Conservation (phyloP, 169 alveolate genomes). For the Plasmodium relictum region DNA sequence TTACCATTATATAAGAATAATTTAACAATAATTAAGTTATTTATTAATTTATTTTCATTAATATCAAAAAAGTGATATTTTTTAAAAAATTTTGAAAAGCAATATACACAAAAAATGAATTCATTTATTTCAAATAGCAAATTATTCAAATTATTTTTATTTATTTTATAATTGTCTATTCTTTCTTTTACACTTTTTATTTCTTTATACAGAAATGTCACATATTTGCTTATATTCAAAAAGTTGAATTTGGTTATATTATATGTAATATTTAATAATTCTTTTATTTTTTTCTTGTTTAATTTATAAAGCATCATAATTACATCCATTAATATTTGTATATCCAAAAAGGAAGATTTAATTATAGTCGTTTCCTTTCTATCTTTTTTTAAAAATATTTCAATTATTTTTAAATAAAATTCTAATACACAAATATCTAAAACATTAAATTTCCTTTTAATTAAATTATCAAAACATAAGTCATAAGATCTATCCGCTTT, state of each 20-base stretch:
- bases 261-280: conserved; percentile 16
- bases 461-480: neutral
- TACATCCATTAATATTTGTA: conserved; percentile 59
- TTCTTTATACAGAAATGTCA: conserved; percentile 45
- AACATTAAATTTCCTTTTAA: neutral
- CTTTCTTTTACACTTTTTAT: conserved; percentile 26
- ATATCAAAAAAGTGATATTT: conserved; percentile 27
- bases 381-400: conserved; percentile 32
- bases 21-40: conserved; percentile 21
- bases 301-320: conserved; percentile 36
- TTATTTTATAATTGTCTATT: conserved; percentile 4
- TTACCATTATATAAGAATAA: conserved; percentile 12
- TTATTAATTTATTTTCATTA: conserved; percentile 13
- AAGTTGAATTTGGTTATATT: conserved; percentile 10
- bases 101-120: conserved; percentile 16
- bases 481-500: conserved; percentile 33
- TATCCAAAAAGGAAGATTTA: conserved; percentile 24
- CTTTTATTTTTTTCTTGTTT: conserved; percentile 22
- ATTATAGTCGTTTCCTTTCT: conserved; percentile 19
- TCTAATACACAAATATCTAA: conserved; percentile 34
- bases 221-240: conserved; percentile 31
- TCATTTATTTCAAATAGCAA: conserved; percentile 39
- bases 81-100: conserved; percentile 58
- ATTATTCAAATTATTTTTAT: conserved; percentile 15
- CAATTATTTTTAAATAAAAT: conserved; percentile 33